Percentiles rank a stretch among this genome's conserved stretches.
Conservation (phyloP, 257 asterid species). For the Solanum chmielewskii region DNA sequence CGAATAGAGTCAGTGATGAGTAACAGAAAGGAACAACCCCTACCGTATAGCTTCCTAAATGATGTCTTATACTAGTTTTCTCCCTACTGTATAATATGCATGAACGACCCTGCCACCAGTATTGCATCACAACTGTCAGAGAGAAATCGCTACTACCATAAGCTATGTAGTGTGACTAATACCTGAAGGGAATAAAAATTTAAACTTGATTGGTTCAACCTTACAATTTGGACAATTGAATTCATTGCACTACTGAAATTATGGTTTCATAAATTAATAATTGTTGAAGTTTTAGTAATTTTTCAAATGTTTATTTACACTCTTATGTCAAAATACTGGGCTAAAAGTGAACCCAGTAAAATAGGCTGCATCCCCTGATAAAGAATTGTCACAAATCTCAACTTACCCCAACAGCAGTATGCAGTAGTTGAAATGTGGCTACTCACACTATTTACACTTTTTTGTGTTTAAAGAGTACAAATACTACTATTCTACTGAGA, state of each 20-base stretch:
- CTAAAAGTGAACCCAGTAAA: neutral
- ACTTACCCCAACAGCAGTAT: neutral
- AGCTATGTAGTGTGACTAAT: neutral
- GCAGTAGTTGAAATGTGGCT: neutral
- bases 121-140: neutral
- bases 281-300: neutral
- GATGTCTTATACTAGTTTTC: neutral
- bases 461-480: neutral
- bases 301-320: neutral
- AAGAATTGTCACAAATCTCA: neutral
- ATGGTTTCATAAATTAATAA: neutral
- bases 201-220: neutral
- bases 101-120: neutral
- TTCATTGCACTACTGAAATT: neutral
- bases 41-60: neutral
- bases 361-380: neutral
- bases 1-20: neutral
- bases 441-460: neutral
- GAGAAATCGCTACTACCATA: neutral
- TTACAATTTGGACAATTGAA: neutral
- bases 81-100: neutral
- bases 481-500: conserved; percentile 13
- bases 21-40: neutral
- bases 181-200: neutral
- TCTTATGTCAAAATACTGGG: neutral